Base-by-base conservation (phyloP, 768 basidiomycete genomes). In the Dacryopinax spathularia region DNA sequence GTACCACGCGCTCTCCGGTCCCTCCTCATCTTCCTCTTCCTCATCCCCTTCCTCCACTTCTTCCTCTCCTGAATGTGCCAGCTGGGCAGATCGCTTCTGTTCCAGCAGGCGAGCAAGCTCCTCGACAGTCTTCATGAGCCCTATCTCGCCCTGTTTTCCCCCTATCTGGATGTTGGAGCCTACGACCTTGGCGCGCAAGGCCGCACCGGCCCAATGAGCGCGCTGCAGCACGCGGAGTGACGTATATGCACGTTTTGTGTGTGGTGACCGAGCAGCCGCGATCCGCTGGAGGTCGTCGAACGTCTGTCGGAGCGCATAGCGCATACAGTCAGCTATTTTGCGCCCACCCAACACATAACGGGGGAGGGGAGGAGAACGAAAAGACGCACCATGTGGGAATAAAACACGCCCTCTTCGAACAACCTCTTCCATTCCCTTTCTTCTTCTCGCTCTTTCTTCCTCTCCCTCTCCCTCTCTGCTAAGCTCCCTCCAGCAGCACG, bases 381-480 rank as follows among this genome's bases (percentile, higher is more conserved):
- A 6, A 34, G 31, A 73, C 79, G 59, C 65, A 90, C 91, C 88
- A 95, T 88, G 70, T 93, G 90, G 3, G 81, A 76, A 71, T 94
- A 95, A 73, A 91, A 87, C 5, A 95, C 89, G 10, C 88, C 88
- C 27, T 82, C 75, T 39, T 79, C 74, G 70, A 97, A 95, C 70
- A 94, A 78, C 48, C 73, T 78, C 18, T 75, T 77, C 82, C 88
- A 89, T 66, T 65, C 66, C 48, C 48, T 56, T n/a, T 78, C 79
- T 5, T 79, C 76, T 35, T 80, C 66, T 39, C 64, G 39, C 43
- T 65, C 63, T 82, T 74, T 16, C 82, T 83, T 31, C 77, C 74
- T 35, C 76, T 29, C 18, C 71, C 63, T 37, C 62, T 34, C 68
- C 67, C 29, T n/a, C 60, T 25, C 39, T 20, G 12, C 62, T 60